Percentiles rank a stretch among this genome's conserved stretches.
phyloP scores from a whole-genome alignment of 2,329 filamentous ascomycete genomes.

The Eutypella sp. region DNA sequence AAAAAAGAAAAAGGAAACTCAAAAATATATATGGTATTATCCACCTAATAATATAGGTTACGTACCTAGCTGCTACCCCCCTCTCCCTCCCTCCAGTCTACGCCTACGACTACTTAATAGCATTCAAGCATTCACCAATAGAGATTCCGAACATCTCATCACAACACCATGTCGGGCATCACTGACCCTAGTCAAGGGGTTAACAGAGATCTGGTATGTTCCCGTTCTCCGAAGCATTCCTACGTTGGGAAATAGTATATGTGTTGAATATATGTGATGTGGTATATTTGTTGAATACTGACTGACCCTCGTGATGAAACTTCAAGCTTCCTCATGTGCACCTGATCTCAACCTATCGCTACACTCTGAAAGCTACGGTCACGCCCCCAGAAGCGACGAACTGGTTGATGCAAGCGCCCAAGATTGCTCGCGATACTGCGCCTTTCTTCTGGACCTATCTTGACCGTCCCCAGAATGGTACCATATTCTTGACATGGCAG shows the following conservation, averaged over 20 bases:
- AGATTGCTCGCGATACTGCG: slow-evolving; percentile 76
- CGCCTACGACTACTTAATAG: no score
- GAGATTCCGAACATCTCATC: no score
- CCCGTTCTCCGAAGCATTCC: slow-evolving; percentile 2
- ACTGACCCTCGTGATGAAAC: no score
- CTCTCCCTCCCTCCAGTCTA: not conserved
- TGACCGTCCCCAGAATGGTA: slow-evolving; percentile 74
- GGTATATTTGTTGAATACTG: not conserved
- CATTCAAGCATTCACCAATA: no score
- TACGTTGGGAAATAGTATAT: no score
- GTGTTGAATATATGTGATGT: slow-evolving; percentile 1
- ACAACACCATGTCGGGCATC: slow-evolving; percentile 30
- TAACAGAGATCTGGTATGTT: slow-evolving; percentile 34
- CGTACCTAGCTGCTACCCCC: no score
- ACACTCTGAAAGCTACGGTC: slow-evolving; percentile 67
- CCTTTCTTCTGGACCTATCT: slow-evolving; percentile 94
- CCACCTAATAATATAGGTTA: no score
- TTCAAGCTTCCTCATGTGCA: slow-evolving; percentile 82
- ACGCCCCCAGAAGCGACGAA: slow-evolving; percentile 73
- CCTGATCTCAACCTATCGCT: slow-evolving; percentile 77
- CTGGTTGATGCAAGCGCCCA: slow-evolving; percentile 77
- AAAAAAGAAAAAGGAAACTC: no score
- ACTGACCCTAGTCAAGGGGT: slow-evolving; percentile 44
- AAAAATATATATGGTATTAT: no score
- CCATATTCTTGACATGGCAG: slow-evolving; percentile 84